Evolutionary conservation across 73 alveolate species (phyloP).

Genomic region (Uronychia setigera): DNA sequence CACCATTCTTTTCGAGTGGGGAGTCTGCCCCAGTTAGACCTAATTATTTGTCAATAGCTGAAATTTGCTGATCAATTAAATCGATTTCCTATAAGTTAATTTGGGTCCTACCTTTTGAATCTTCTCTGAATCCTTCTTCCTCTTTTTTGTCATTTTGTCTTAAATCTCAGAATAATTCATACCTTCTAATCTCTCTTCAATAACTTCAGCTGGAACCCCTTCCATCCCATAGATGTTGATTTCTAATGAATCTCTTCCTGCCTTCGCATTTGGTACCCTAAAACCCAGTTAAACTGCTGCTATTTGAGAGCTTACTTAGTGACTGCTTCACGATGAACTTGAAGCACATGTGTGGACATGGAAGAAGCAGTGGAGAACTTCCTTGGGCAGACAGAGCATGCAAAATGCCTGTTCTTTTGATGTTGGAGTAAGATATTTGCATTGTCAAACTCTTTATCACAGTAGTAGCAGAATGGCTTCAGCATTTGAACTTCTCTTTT

Average conservation of each 20-base stretch:
- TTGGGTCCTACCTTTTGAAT: constrained; percentile 51
- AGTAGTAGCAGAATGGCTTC: constrained; percentile 98
- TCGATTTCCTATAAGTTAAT: constrained; percentile 40
- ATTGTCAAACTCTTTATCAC: constrained; percentile 97
- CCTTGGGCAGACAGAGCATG: constrained; percentile 92
- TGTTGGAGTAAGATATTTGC: constrained; percentile 96
- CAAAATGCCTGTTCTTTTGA: constrained; percentile 98
- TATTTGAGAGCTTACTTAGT: constrained; percentile 20
- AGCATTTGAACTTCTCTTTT: constrained; percentile 90
- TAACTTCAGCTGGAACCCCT: constrained; percentile 97
- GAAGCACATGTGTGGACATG: constrained; percentile 85
- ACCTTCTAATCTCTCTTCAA: constrained; percentile 84
- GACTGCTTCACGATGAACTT: constrained; percentile 84
- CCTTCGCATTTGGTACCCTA: constrained; percentile 98
- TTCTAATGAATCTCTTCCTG: constrained; percentile 98
- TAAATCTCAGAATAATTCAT: constrained; percentile 23
- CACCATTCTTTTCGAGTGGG: too few relatives aligned
- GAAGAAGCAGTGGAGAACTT: constrained; percentile 98
- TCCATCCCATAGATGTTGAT: constrained; percentile 99
- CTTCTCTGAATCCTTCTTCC: constrained; percentile 38
- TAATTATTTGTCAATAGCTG: not conserved
- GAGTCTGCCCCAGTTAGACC: too few relatives aligned
- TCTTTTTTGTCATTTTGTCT: constrained; percentile 69
- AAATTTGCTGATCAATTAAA: constrained; percentile 36
- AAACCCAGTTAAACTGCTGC: not conserved